Conservation (phyloP, 2,329 filamentous ascomycete species). For the Pochonia chlamydosporia region DNA sequence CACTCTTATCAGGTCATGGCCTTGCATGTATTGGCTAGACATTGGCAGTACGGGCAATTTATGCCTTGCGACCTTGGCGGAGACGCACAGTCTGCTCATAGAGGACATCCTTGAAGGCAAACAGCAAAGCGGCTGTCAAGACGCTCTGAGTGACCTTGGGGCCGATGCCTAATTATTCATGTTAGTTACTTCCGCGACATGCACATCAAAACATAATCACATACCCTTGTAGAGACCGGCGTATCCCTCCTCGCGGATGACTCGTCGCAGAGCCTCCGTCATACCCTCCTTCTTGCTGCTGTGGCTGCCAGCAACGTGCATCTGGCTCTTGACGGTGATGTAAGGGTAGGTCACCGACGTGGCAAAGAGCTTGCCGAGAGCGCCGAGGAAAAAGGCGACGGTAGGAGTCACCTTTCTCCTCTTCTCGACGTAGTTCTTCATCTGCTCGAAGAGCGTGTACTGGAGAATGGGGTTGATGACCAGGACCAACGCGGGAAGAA, state of each 20-base stretch:
- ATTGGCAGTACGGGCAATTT: not conserved
- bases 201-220: not conserved
- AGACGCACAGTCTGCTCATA: constrained; percentile 76
- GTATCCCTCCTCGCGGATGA: constrained; percentile 87
- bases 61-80: constrained; percentile 35
- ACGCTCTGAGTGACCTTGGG: constrained; percentile 97
- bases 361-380: constrained; percentile 88
- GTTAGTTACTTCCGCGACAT: constrained; percentile 9
- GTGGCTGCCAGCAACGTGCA: constrained; percentile 75
- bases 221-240: constrained; percentile 84
- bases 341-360: constrained; percentile 96
- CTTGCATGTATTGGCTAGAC: not conserved
- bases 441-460: constrained; percentile 97
- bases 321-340: constrained; percentile 96
- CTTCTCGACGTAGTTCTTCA: constrained; percentile 85
- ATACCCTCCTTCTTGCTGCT: constrained; percentile 76
- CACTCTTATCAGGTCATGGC: not conserved
- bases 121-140: constrained; percentile 89
- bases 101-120: constrained; percentile 95
- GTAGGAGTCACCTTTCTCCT: constrained; percentile 69
- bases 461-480: constrained; percentile 98
- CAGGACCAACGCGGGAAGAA: constrained; percentile 84
- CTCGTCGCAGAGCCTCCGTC: constrained; percentile 68
- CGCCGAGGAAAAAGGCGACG: constrained; percentile 86
- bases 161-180: constrained; percentile 62